Conservation (phyloP, 176 grass and related monocot genomes). For the Triticum dicoccoides region DNA sequence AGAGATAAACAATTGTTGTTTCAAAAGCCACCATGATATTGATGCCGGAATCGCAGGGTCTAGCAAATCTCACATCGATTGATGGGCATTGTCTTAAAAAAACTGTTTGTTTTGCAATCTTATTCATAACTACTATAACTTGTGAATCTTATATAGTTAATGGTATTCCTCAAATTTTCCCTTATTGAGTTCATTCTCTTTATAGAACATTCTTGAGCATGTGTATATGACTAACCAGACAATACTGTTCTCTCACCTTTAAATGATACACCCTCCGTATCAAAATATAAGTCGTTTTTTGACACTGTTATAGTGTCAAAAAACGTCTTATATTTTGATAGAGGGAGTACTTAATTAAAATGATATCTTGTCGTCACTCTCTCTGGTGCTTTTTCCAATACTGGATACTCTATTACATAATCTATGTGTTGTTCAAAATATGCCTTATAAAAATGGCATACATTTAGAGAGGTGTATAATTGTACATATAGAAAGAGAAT, state of each 20-base stretch:
- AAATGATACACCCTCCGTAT: background rate
- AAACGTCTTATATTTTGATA: no score
- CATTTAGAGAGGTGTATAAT: background rate
- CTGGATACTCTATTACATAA: no score
- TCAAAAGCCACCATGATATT: background rate
- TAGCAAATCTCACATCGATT: background rate
- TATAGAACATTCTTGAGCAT: background rate
- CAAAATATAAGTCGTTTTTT: no score
- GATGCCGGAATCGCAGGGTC: background rate
- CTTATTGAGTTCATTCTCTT: background rate
- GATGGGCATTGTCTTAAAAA: background rate
- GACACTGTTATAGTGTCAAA: no score
- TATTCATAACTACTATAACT: background rate
- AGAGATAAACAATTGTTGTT: background rate
- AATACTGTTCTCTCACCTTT: background rate
- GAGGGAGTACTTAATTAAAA: background rate
- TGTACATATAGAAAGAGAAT: background rate
- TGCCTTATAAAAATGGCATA: background rate
- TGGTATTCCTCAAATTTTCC: background rate
- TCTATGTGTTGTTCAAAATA: background rate
- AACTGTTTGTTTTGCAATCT: background rate
- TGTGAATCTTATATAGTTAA: background rate
- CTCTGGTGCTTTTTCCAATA: background rate
- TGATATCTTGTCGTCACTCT: background rate
- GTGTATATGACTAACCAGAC: background rate